Evolutionary conservation across 1,284 basidiomycete genomes (phyloP).

Genomic region (Sporisorium sorghi): DNA sequence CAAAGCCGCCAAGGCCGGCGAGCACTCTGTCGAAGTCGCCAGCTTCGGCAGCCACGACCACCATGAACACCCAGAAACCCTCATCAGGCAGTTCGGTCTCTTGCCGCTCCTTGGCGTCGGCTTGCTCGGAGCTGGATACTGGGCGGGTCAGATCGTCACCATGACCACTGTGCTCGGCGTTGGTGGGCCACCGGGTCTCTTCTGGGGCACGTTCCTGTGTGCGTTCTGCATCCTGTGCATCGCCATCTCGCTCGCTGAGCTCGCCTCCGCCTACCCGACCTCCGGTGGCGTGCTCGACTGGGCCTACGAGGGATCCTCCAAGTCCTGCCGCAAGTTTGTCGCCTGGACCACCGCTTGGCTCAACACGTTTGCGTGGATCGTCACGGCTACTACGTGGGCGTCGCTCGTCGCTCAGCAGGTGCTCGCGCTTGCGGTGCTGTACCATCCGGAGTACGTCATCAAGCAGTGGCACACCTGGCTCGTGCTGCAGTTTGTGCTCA

Average conservation of each 20-base stretch:
- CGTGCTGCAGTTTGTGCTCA: slow-evolving; percentile 24
- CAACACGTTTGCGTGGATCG: slow-evolving; percentile 42
- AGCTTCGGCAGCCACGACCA: slow-evolving; percentile 21
- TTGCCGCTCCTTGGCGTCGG: slow-evolving; percentile 35
- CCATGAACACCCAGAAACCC: slow-evolving; percentile 14
- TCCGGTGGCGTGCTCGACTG: slow-evolving; percentile 34
- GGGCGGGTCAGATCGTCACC: slow-evolving; percentile 39
- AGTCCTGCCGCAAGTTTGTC: slow-evolving; percentile 34
- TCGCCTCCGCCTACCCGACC: slow-evolving; percentile 33
- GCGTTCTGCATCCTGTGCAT: slow-evolving; percentile 37
- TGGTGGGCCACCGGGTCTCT: slow-evolving; percentile 35
- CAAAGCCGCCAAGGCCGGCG: slow-evolving; percentile 11
- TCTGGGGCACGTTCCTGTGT: slow-evolving; percentile 33
- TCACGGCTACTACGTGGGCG: slow-evolving; percentile 33
- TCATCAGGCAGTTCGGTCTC: slow-evolving; percentile 36
- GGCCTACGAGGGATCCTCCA: slow-evolving; percentile 34
- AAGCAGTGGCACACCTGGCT: slow-evolving; percentile 44
- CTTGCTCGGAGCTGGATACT: slow-evolving; percentile 37
- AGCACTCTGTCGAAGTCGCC: slow-evolving; percentile 18
- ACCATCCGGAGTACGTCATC: slow-evolving; percentile 35
- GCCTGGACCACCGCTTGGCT: slow-evolving; percentile 42
- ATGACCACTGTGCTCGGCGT: slow-evolving; percentile 35
- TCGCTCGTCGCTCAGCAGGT: slow-evolving; percentile 38
- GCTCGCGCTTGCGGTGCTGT: slow-evolving; percentile 29
- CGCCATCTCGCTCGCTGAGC: slow-evolving; percentile 37